A percentile compares a stretch with the other conserved stretches of the same genome.
These are phyloP conservation scores for Trichosanthes truncata DNA, from an alignment of 306 rosid species.

Conservation along the genomic window DNA sequence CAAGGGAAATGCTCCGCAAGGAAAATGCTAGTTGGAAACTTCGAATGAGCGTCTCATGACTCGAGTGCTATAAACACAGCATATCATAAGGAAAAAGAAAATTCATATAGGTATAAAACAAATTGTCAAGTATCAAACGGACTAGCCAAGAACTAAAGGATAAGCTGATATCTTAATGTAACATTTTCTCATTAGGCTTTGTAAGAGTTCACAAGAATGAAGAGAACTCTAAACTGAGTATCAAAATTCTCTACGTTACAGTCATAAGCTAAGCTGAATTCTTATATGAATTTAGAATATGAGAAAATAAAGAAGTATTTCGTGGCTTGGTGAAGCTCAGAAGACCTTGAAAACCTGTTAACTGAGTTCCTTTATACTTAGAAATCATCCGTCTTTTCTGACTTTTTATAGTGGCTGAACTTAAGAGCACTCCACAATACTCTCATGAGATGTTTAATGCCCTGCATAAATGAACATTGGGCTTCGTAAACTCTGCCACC, in stretches of 20 bases:
- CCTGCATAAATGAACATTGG: neutral
- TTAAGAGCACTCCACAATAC: neutral
- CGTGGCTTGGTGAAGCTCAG: neutral
- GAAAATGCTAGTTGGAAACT: constrained; percentile 81
- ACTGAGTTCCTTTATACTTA: neutral
- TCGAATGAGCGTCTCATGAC: constrained; percentile 43
- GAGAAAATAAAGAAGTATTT: neutral
- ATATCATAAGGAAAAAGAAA: neutral
- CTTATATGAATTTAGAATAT: neutral
- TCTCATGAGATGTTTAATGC: neutral
- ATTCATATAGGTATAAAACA: neutral
- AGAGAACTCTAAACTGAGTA: neutral
- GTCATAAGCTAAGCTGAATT: neutral
- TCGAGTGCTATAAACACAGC: constrained; percentile 31
- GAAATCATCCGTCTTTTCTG: neutral
- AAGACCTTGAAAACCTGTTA: neutral
- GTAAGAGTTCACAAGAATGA: neutral
- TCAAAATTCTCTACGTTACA: neutral
- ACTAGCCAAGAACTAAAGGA: neutral
- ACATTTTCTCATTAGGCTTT: neutral
- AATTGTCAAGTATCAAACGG: neutral
- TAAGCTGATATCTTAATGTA: neutral
- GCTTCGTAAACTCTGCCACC: neutral
- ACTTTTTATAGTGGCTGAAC: neutral
- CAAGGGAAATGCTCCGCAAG: constrained; percentile 55